Conservation (phyloP, 1,139 yeast genomes). For the Yamadazyma atlantica region DNA sequence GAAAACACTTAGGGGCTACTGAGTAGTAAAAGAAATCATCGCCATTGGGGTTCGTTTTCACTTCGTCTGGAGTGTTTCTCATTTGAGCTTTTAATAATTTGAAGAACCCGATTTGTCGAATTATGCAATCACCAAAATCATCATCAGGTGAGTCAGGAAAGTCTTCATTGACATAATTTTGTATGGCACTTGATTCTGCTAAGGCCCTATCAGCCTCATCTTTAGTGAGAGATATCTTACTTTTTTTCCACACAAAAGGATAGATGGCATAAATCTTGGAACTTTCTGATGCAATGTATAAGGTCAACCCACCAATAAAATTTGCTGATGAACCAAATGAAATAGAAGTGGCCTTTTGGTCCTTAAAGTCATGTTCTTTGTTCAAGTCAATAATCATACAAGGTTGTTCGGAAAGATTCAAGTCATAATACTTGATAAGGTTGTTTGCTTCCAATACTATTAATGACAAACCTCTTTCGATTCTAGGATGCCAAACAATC, state of each 20-base stretch:
- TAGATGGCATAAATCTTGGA: conserved; percentile 30
- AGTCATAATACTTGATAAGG: conserved; percentile 28
- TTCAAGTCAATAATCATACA: conserved; percentile 22
- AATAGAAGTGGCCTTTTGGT: conserved; percentile 27
- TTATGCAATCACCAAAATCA: background rate
- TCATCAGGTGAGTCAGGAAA: conserved; percentile 12
- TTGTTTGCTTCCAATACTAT: conserved; percentile 30
- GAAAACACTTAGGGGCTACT: background rate
- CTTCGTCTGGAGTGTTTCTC: conserved; percentile 1
- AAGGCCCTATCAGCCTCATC: conserved; percentile 23
- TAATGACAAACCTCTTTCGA: conserved; percentile 26
- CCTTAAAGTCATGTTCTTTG: conserved; percentile 13
- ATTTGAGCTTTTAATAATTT: background rate
- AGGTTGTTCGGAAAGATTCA: conserved; percentile 27
- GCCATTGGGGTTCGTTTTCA: background rate
- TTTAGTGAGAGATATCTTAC: conserved; percentile 18
- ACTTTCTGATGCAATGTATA: conserved; percentile 29
- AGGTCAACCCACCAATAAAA: conserved; percentile 34
- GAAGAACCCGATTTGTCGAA: conserved; percentile 6
- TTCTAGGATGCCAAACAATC: conserved; percentile 34
- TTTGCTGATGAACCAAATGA: conserved; percentile 33
- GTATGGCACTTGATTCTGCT: conserved; percentile 22
- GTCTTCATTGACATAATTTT: conserved; percentile 18
- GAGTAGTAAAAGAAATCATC: background rate
- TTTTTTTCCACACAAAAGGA: conserved; percentile 26